phyloP scores from a whole-genome alignment of 768 basidiomycete genomes.

The Glaciozyma martinii region DNA sequence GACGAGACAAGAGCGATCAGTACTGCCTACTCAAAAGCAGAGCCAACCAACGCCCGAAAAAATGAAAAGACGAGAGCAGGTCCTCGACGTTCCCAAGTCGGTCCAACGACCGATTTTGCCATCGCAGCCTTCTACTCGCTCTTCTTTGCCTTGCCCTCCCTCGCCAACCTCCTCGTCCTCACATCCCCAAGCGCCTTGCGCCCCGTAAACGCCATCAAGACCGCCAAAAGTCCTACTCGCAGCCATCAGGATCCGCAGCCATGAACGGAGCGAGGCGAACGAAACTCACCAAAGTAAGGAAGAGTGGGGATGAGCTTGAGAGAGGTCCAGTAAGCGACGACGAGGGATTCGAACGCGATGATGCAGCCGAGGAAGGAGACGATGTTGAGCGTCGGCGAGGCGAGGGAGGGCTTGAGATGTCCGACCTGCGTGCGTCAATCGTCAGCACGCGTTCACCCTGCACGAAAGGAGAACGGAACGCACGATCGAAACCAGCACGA shows the following conservation, averaged over 20 bases:
- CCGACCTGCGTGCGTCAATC: neutral
- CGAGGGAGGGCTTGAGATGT: constrained; percentile 1
- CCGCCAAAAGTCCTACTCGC: constrained; percentile 6
- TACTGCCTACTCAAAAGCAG: too few relatives aligned
- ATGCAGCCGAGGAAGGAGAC: constrained; percentile 12
- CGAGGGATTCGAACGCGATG: constrained; percentile 26
- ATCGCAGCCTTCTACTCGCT: too few relatives aligned
- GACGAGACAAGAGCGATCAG: too few relatives aligned
- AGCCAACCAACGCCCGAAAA: too few relatives aligned
- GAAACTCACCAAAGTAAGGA: constrained; percentile 6
- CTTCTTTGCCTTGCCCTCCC: neutral
- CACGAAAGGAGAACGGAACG: neutral
- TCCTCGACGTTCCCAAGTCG: too few relatives aligned
- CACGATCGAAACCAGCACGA: constrained; percentile 14
- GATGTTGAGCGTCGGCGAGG: neutral
- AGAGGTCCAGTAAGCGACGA: constrained; percentile 28
- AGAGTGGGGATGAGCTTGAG: constrained; percentile 22
- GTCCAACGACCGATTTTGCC: too few relatives aligned
- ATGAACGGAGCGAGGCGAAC: constrained; percentile 3
- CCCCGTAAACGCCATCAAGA: neutral
- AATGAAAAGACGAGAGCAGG: too few relatives aligned
- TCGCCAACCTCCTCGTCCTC: neutral
- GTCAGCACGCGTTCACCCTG: too few relatives aligned
- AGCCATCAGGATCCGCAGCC: neutral
- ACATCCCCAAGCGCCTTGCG: constrained; percentile 16